Base-by-base conservation (phyloP, 805 yeast genomes). In the Lipomyces spencermartinsiae region DNA sequence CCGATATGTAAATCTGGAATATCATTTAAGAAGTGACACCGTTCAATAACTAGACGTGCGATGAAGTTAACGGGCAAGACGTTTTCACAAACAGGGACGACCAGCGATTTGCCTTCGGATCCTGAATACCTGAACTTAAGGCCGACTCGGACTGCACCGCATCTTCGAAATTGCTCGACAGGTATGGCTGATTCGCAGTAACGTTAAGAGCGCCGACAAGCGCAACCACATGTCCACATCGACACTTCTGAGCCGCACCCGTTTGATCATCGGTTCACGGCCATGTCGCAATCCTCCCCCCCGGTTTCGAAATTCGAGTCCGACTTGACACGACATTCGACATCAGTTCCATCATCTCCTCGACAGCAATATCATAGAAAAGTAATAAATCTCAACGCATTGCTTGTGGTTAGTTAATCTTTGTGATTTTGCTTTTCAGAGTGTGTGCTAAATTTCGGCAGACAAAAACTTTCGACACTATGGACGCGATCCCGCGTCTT, bases 401-500 rank as follows among this genome's bases (percentile, higher is more conserved):
- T 43, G 25, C 22, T 43, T 43, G n/a, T n/a, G 49, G 49, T 16
- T 43, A 19, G 22, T 6, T n/a, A 16, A 9, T n/a, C 49, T n/a
- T 3, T 5, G 49, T 2, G 43, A 6, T 43, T n/a, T 6, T 43
- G 7, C 16, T 43, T 43, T 7, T 35, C 49, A 16, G 19, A 4
- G 5, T 19, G 22, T n/a, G 4, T n/a, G 49, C 49, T 43, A 6
- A n/a, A 3, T 25, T 14, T 22, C 34, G 19, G 56, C 12, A 6
- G 16, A 25, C 56, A 25, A 25, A 29, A 12, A 9, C 49, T 16
- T 1, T 3, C 34, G 9, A n/a, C 56, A 43, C 3, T n/a, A 53
- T 53, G 56, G 56, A 53, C 56, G 34, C 56, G 56, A 53, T 25
- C 9, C n/a, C 62, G 56, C 62, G 62, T 39, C 19, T 12, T 14